Evolutionary conservation across 1,284 basidiomycete species (phyloP), one percentile per base, ranked within the genome.

Genomic region (Ceratobasidium sp.): DNA sequence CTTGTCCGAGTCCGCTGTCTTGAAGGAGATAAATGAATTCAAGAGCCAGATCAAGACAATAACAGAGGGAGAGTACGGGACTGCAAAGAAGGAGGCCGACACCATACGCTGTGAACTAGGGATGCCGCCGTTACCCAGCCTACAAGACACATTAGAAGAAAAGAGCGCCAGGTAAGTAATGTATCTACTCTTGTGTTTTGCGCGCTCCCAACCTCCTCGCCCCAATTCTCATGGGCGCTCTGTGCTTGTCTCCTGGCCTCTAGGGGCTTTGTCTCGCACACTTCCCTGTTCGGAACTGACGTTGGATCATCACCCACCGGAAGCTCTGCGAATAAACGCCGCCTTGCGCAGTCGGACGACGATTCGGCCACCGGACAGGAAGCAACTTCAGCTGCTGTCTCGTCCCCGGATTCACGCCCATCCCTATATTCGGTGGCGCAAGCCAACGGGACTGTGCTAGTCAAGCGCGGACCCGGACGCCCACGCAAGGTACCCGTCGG

Each of bases 51-150:
- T 94, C 79, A 85, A 87, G 68, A 83, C 84, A 8, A 86, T 94
- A 23, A 90, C 91, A 35, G 92, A 93, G 65, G 91, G 91, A 48
- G 93, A 94, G 78, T 94, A 94, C 81, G 87, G 90, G 30, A 82
- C 84, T 10, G 91, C 93, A 3, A 94, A 94, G 83, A 84, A 84
- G 41, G 92, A 94, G 79, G 93, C 94, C 59, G 93, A 94, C 81
- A 85, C 88, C 69, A 85, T 94, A 57, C 89, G 93, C 67, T 87
- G 87, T 73, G 93, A 94, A 81, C 89, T 94, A 8, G 93, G 92
- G 0, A 91, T 94, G 82, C 85, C 89, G 0, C 89, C 93, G 2
- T 83, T 94, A 30, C 93, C 92, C 2, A 90, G 87, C 81, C 81
- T 94, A 38, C 92, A 94, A 81, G 85, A 86, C 52, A 92, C 90